Base-by-base conservation (phyloP, 1,284 basidiomycete species). In the Exobasidium cylindrosporum region DNA sequence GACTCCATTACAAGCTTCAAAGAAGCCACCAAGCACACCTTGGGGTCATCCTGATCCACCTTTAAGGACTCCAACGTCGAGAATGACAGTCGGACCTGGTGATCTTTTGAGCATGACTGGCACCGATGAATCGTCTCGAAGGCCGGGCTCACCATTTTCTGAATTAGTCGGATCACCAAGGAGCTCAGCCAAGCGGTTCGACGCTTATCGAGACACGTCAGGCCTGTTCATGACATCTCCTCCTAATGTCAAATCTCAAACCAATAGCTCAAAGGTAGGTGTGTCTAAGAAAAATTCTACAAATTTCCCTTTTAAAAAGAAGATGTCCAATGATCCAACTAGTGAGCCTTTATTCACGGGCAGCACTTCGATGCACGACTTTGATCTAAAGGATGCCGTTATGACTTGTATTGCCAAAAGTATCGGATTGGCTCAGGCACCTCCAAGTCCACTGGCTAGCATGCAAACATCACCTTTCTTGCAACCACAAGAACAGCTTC, bases 321-420 rank as follows among this genome's bases (percentile, higher is more conserved):
- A 55, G 5, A 3, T 4, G 21, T 4, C 5, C n/a, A 21, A 31
- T 32, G 30, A 21, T 14, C 5, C 2, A 13, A 29, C 29, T 6
- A 29, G 13, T 14, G 40, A 55, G 21, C 53, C 31, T 23, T 11
- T 55, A 4, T 55, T 55, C 17, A 29, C 21, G 29, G 49, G 57
- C 21, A 29, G 30, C 13, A 49, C 50, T 35, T 11, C 35, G n/a
- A 73, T 79, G 1, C 86, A 86, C 24, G 87, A 89, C 46, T 94
- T 96, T 74, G 91, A 97, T 74, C 85, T 98, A 40, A 87, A 91
- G 47, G 91, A 92, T 68, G 92, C 91, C 67, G 92, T 99, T 32
- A 93, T 98, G 89, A 89, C 89, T 3, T 96, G 92, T 81, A 96
- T 99, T 63, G 93, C 94, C 1, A 95, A 94, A 79, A 96, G 92